These are phyloP conservation scores for Boletus edulis DNA, from an alignment of 768 basidiomycete genomes.

Conservation along the genomic window DNA sequence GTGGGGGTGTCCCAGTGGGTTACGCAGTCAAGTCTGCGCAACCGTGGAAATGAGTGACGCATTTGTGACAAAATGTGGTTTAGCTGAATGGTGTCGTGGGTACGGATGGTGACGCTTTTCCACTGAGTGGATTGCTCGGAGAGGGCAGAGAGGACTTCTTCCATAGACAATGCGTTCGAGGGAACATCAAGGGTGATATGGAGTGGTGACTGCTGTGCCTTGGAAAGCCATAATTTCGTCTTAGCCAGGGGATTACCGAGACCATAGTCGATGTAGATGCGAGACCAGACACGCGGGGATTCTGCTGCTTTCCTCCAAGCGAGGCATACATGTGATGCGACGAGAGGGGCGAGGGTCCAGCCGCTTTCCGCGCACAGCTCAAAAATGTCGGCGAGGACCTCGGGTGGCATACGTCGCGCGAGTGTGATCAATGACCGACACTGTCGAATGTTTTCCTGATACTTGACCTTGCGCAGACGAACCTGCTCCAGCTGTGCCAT, in stretches of 20 bases:
- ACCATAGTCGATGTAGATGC: constrained; percentile 50
- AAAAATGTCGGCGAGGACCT: constrained; percentile 55
- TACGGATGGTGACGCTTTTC: constrained; percentile 42
- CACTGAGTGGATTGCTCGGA: constrained; percentile 40
- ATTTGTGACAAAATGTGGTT: constrained; percentile 40
- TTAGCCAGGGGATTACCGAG: constrained; percentile 39
- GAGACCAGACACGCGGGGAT: constrained; percentile 56
- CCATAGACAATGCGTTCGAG: constrained; percentile 28
- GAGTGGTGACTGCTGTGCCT: constrained; percentile 42
- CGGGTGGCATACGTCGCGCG: constrained; percentile 53
- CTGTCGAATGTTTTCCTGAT: constrained; percentile 42
- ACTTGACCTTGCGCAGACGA: constrained; percentile 40
- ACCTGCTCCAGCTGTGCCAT: constrained; percentile 40
- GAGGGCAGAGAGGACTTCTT: constrained; percentile 41
- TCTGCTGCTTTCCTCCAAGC: constrained; percentile 55
- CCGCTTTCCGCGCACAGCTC: constrained; percentile 47
- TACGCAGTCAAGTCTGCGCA: constrained; percentile 35
- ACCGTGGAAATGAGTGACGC: constrained; percentile 32
- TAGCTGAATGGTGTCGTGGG: constrained; percentile 36
- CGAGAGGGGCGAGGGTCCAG: constrained; percentile 54
- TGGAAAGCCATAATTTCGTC: constrained; percentile 51
- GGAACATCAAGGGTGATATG: constrained; percentile 43
- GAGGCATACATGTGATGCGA: constrained; percentile 57
- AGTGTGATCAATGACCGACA: constrained; percentile 50
- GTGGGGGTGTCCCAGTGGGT: constrained; percentile 28